Conservation (phyloP, 768 basidiomycete genomes). For the Rhodotorula paludigena region DNA sequence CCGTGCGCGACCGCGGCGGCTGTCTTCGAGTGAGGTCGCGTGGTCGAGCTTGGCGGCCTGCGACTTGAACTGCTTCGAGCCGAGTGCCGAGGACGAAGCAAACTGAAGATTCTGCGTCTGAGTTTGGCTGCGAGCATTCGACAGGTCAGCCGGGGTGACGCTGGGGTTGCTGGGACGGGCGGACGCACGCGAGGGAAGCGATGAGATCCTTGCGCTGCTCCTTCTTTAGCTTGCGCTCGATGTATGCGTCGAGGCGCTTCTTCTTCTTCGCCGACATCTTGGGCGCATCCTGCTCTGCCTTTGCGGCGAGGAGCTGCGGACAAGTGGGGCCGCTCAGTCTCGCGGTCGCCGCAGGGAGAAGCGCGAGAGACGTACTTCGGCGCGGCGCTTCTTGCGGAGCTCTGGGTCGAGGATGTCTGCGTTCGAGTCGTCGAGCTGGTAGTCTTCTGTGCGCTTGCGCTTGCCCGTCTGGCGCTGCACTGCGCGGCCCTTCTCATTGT, state of each 20-base stretch:
- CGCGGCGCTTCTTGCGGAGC: slow-evolving; percentile 19
- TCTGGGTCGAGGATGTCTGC: slow-evolving; percentile 20
- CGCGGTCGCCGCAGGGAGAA: neutral
- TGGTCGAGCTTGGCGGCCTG: slow-evolving; percentile 39
- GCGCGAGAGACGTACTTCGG: slow-evolving; percentile 3
- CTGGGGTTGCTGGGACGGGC: no score
- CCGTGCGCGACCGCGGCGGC: slow-evolving; percentile 29
- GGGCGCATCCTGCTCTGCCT: neutral
- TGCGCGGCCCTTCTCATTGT: slow-evolving; percentile 35
- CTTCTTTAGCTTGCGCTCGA: slow-evolving; percentile 88
- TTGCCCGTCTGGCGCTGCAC: slow-evolving; percentile 24
- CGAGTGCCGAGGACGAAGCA: slow-evolving; percentile 76
- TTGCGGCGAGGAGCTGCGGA: slow-evolving; percentile 16
- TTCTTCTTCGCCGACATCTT: slow-evolving; percentile 73
- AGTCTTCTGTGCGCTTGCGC: slow-evolving; percentile 8
- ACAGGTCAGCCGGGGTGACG: slow-evolving; percentile 12
- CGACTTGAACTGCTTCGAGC: slow-evolving; percentile 63
- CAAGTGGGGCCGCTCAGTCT: neutral
- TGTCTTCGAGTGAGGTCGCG: slow-evolving; percentile 20
- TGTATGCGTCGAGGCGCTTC: slow-evolving; percentile 85
- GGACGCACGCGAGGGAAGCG: slow-evolving; percentile 69
- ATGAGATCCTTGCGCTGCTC: slow-evolving; percentile 74
- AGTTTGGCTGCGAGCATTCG: slow-evolving; percentile 56
- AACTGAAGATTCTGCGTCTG: slow-evolving; percentile 62
- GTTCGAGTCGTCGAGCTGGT: slow-evolving; percentile 26